Base-by-base conservation (phyloP, 1,284 basidiomycete genomes). In the Nidula niveotomentosa region DNA sequence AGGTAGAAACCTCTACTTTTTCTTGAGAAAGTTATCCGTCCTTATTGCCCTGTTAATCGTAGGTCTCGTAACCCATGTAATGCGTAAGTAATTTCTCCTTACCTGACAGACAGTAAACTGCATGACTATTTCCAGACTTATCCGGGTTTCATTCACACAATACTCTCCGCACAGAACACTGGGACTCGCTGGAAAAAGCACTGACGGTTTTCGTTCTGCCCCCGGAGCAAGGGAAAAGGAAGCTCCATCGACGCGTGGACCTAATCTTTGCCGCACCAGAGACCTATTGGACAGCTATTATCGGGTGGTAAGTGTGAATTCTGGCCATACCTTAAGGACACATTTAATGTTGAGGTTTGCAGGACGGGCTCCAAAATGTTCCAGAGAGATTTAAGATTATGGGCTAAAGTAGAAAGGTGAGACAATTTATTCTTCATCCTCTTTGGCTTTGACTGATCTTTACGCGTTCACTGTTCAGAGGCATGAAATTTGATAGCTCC, bases 361-460 rank as follows among this genome's bases (percentile, higher is more conserved):
- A 91, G 90, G 91, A 88, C 87, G 4, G 91, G 91, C 0, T 90
- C 87, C 0, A 89, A 80, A 49, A 85, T 90, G 81, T 93, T 94
- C 61, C 80, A 93, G 65, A 75, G 90, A n/a, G 91, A 93, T 65
- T 65, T 93, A 52, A 74, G 91, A 52, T 72, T 81, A 13, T 88
- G 83, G 80, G 89, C 90, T 1, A 87, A 90, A 66, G 69, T 78
- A 53, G 76, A 83, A 68, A 79, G 73, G 84, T 84, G 60, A 39
- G 48, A 10, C 15, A 44, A 45, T n/a, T 44, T 36, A 37, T 30
- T 4, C 47, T 45, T 45, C 33, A 18, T 43, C 35, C 34, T 43
- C 35, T 36, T 43, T 49, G 36, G 49, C 53, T 48, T 33, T 9
- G 18, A 12, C 23, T 49, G 46, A 61, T 53, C 37, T 52, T 36